Percentiles rank a stretch among this genome's conserved stretches.
Conservation (phyloP, 2,329 filamentous ascomycete genomes). For the Dactylellina drechsleri region DNA sequence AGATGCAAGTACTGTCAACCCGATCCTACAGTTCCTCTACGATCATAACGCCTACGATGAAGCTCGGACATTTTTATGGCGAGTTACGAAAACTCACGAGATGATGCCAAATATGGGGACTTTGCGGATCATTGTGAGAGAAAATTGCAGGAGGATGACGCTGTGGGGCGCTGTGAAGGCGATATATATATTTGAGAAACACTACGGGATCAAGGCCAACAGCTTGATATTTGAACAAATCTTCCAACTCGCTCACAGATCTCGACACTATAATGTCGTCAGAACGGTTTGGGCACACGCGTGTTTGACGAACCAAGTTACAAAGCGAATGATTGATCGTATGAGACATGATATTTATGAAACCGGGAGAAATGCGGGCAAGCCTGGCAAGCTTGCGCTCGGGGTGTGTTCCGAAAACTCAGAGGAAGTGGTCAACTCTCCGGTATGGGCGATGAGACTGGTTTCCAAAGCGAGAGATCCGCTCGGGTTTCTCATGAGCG, state of each 20-base stretch:
- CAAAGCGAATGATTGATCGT: constrained; percentile 48
- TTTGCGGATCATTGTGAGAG: constrained; percentile 31
- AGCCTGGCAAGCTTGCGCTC: constrained; percentile 42
- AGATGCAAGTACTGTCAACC: constrained; percentile 26
- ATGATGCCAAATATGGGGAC: constrained; percentile 32
- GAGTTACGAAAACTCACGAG: neutral
- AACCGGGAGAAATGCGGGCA: constrained; percentile 37
- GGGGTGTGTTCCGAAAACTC: constrained; percentile 40
- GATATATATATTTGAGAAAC: constrained; percentile 24
- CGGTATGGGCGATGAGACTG: constrained; percentile 44
- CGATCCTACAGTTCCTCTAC: constrained; percentile 39
- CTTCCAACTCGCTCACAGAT: constrained; percentile 27
- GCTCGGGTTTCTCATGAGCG: constrained; percentile 24
- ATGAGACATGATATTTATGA: constrained; percentile 50
- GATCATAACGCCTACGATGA: constrained; percentile 33
- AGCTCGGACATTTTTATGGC: constrained; percentile 25
- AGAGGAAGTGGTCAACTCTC: constrained; percentile 37
- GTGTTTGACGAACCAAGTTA: constrained; percentile 38
- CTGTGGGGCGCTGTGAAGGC: constrained; percentile 6
- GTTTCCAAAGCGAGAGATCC: constrained; percentile 42
- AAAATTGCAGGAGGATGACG: neutral
- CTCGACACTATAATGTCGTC: constrained; percentile 45
- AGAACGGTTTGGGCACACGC: constrained; percentile 51
- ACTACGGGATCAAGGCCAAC: constrained; percentile 8
- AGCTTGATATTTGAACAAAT: constrained; percentile 28